phyloP scores from a whole-genome alignment of 192 early-diverging fungal species.

The Spizellomyces punctatus region DNA sequence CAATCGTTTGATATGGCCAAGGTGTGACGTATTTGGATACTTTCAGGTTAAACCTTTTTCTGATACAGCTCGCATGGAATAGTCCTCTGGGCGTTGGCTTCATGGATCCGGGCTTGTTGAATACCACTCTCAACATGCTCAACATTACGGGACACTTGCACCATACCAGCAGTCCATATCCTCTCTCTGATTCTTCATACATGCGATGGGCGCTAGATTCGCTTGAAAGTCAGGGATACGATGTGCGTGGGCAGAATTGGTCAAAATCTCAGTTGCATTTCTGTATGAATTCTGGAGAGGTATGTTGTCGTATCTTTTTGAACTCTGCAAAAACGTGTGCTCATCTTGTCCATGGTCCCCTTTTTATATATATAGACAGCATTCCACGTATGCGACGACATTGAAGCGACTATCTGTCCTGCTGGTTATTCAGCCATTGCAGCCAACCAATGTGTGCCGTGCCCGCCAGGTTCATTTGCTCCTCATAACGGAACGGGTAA shows the following conservation, averaged over 20 bases:
- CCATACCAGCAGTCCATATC: neutral
- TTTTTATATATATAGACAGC: neutral
- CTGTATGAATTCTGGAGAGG: conserved; percentile 19
- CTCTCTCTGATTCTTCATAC: conserved; percentile 17
- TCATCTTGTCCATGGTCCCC: neutral
- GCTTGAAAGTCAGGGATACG: neutral
- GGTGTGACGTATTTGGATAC: neutral
- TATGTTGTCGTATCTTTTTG: neutral
- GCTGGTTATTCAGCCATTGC: neutral
- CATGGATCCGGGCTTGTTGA: conserved; percentile 8
- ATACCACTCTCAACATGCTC: neutral
- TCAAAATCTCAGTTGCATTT: conserved; percentile 9
- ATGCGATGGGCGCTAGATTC: conserved; percentile 16
- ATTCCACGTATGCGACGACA: conserved; percentile 10
- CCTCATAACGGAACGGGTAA: conserved; percentile 7
- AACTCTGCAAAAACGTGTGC: neutral
- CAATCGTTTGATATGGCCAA: conserved; percentile 26
- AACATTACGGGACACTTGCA: neutral
- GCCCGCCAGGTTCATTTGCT: conserved; percentile 14
- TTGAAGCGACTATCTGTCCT: conserved; percentile 19
- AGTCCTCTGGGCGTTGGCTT: conserved; percentile 12
- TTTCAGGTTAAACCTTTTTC: neutral
- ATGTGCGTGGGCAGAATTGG: conserved; percentile 5
- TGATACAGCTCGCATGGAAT: neutral
- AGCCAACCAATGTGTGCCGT: neutral